Evolutionary conservation across 1,139 yeast genomes (phyloP).

Genomic region (Saccharomyces hybrid): DNA sequence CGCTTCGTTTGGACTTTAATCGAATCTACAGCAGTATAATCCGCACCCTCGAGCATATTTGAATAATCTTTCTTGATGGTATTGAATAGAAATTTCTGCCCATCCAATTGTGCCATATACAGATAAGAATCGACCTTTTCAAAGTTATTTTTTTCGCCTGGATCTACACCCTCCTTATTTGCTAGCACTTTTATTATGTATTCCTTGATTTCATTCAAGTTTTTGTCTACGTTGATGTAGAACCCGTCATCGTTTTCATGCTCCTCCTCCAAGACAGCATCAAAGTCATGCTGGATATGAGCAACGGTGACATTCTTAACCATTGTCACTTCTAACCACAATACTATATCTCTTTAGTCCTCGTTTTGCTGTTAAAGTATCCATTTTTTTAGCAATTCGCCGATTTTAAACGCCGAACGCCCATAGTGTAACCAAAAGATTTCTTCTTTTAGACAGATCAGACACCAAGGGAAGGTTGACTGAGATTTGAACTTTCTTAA

Average conservation of each 20-base stretch:
- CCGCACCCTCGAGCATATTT: neutral
- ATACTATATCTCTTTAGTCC: neutral
- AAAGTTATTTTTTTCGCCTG: slow-evolving; percentile 13
- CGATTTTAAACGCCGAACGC: neutral
- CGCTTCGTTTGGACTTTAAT: slow-evolving; percentile 2
- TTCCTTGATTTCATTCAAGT: slow-evolving; percentile 30
- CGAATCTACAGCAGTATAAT: slow-evolving; percentile 11
- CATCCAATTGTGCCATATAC: slow-evolving; percentile 16
- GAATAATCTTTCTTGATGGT: slow-evolving; percentile 10
- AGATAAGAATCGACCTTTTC: neutral
- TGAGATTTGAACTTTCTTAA: neutral
- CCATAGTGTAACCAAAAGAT: neutral
- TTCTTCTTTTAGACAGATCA: neutral
- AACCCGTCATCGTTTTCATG: slow-evolving; percentile 30
- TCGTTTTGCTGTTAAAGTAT: neutral
- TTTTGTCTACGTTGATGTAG: slow-evolving; percentile 38
- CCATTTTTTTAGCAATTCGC: neutral
- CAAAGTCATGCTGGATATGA: slow-evolving; percentile 39
- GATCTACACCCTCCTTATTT: slow-evolving; percentile 8
- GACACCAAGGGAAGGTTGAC: neutral
- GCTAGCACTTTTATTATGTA: slow-evolving; percentile 8
- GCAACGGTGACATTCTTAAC: slow-evolving; percentile 5
- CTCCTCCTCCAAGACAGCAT: slow-evolving; percentile 38
- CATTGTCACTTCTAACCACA: neutral
- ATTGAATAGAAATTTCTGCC: slow-evolving; percentile 10